Evolutionary conservation across 169 alveolate genomes (phyloP).

Genomic region (Plasmodium chabaudi): DNA sequence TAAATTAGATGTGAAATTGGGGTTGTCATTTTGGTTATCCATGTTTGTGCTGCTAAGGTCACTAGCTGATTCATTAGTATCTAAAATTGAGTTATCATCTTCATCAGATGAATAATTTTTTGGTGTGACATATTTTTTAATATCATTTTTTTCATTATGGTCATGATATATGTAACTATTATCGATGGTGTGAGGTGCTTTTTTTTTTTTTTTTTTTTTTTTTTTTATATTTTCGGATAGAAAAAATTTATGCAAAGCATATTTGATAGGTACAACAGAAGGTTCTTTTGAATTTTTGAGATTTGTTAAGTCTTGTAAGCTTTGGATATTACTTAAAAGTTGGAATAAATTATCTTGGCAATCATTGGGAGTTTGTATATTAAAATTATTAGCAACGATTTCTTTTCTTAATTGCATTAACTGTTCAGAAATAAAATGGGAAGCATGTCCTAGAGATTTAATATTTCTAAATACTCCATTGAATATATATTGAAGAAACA

Average conservation of each 20-base stretch:
- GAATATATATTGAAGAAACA: slow-evolving; percentile 60
- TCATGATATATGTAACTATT: slow-evolving; percentile 1
- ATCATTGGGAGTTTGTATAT: slow-evolving; percentile 39
- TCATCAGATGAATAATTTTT: background rate
- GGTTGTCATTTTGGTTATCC: too few species aligned
- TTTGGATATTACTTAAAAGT: slow-evolving; percentile 30
- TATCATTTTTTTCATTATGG: background rate
- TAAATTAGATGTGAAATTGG: too few species aligned
- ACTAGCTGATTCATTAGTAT: too few species aligned
- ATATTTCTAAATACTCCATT: slow-evolving; percentile 52
- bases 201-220: background rate
- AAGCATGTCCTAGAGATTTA: slow-evolving; percentile 38
- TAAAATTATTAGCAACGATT: slow-evolving; percentile 45
- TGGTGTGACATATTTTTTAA: background rate
- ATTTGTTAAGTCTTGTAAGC: slow-evolving; percentile 15
- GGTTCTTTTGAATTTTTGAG: slow-evolving; percentile 11
- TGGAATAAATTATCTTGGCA: slow-evolving; percentile 29
- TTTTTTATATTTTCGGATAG: slow-evolving; percentile 16
- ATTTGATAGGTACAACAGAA: slow-evolving; percentile 43
- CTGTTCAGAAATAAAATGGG: slow-evolving; percentile 46
- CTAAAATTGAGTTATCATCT: background rate
- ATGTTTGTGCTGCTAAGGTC: too few species aligned
- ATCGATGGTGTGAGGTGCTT: background rate
- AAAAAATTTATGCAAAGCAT: slow-evolving; percentile 56
- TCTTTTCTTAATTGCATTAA: slow-evolving; percentile 68